Evolutionary conservation across 2,329 filamentous ascomycete species (phyloP).

Genomic region (Trichoderma simmonsii): DNA sequence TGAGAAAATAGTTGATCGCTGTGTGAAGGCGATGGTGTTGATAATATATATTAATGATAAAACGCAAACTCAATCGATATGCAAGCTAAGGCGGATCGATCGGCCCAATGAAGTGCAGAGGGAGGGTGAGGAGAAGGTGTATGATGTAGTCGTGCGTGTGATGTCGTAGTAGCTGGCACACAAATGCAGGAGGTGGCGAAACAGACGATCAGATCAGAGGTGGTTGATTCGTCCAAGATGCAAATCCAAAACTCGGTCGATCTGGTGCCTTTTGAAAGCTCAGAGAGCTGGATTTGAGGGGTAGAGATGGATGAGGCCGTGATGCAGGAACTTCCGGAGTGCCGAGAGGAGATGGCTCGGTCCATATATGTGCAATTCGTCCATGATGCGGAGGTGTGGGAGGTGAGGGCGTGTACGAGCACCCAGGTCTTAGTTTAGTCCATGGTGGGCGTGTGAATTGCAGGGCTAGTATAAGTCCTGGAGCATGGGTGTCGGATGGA

Average conservation of each 20-base stretch:
- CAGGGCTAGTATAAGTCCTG: background rate
- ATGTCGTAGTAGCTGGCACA: constrained; percentile 6
- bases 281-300: background rate
- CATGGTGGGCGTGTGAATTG: constrained; percentile 1
- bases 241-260: background rate
- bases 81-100: constrained; percentile 13
- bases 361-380: constrained; percentile 8
- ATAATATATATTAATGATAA: constrained; percentile 1
- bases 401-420: background rate
- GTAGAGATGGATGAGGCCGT: background rate
- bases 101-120: constrained; percentile 4
- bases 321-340: constrained; percentile 9
- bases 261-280: background rate
- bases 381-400: constrained; percentile 13
- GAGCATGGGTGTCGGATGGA: constrained; percentile 16
- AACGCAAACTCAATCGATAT: constrained; percentile 6
- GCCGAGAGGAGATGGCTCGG: constrained; percentile 9
- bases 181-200: background rate
- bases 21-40: constrained; percentile 2
- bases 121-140: constrained; percentile 9
- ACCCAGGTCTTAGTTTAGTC: background rate
- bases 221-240: constrained; percentile 1
- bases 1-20: background rate
- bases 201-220: background rate
- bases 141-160: constrained; percentile 17